phyloP scores from a whole-genome alignment of 2,329 filamentous ascomycete genomes.

The Trichoderma harzianum region DNA sequence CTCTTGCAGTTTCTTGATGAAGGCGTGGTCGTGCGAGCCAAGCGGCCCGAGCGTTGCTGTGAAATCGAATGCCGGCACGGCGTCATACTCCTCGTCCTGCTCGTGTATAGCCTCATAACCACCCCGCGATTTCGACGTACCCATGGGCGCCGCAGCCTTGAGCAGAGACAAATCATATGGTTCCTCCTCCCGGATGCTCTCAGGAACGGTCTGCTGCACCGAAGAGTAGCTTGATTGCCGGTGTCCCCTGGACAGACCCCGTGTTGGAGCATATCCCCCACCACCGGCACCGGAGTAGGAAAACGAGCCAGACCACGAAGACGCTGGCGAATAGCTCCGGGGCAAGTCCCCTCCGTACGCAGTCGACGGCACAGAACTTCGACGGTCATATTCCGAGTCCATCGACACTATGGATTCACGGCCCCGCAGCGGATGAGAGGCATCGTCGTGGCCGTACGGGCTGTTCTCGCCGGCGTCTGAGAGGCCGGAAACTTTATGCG shows the following conservation, averaged over 20 bases:
- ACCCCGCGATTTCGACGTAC: constrained; percentile 21
- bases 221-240: constrained; percentile 28
- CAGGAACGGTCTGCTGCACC: constrained; percentile 26
- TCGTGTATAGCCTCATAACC: constrained; percentile 33
- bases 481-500: constrained; percentile 34
- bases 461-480: constrained; percentile 32
- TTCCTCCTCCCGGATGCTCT: constrained; percentile 38
- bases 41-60: constrained; percentile 45
- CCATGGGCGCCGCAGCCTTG: constrained; percentile 40
- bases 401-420: constrained; percentile 23
- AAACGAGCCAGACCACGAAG: constrained; percentile 30
- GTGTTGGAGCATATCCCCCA: constrained; percentile 28
- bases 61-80: constrained; percentile 42
- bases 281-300: constrained; percentile 23
- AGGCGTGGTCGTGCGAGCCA: constrained; percentile 42
- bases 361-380: constrained; percentile 18
- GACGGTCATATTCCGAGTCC: constrained; percentile 18
- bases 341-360: constrained; percentile 17
- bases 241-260: constrained; percentile 25
- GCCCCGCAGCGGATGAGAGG: constrained; percentile 29
- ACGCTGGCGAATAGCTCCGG: constrained; percentile 22
- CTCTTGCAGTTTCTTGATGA: constrained; percentile 44
- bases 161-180: constrained; percentile 43
- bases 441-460: constrained; percentile 26
- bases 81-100: constrained; percentile 27